Percentiles rank a stretch among this genome's conserved stretches.
Conservation (phyloP, 768 basidiomycete genomes). For the Coprinopsis strossmayeri region DNA sequence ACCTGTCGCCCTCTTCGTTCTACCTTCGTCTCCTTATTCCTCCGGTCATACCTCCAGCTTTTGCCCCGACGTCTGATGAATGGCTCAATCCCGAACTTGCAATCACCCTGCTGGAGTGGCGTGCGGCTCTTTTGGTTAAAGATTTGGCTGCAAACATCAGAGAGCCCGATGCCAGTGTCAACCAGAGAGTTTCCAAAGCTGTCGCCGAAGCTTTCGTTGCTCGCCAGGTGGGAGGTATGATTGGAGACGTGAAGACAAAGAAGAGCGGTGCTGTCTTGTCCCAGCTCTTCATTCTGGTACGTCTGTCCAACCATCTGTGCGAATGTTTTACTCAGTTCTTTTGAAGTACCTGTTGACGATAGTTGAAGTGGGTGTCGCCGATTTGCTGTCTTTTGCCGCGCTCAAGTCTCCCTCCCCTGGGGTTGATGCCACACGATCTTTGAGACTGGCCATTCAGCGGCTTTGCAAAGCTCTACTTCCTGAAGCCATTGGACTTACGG, state of each 20-base stretch:
- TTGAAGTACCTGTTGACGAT: conserved; percentile 55
- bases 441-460: conserved; percentile 44
- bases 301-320: conserved; percentile 12
- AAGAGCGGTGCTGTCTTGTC: conserved; percentile 21
- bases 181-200: conserved; percentile 54
- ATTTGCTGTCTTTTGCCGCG: conserved; percentile 53
- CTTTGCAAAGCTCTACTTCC: conserved; percentile 50
- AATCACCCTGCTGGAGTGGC: conserved; percentile 52
- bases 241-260: conserved; percentile 24
- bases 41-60: conserved; percentile 14
- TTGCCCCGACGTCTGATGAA: conserved; percentile 12
- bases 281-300: conserved; percentile 39
- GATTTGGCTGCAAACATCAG: conserved; percentile 29
- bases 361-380: conserved; percentile 47
- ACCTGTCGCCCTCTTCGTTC: conserved; percentile 41
- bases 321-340: not conserved
- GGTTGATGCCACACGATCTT: conserved; percentile 36
- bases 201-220: conserved; percentile 68
- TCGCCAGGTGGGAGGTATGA: conserved; percentile 42
- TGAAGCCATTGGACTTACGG: conserved; percentile 60
- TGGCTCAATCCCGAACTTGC: conserved; percentile 33
- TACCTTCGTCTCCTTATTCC: conserved; percentile 51
- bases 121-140: conserved; percentile 55
- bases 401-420: conserved; percentile 19
- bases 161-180: conserved; percentile 47